A percentile compares a stretch with the other conserved stretches of the same genome.
Conservation (phyloP, 2,329 filamentous ascomycete species). For the Colletotrichum navitas region DNA sequence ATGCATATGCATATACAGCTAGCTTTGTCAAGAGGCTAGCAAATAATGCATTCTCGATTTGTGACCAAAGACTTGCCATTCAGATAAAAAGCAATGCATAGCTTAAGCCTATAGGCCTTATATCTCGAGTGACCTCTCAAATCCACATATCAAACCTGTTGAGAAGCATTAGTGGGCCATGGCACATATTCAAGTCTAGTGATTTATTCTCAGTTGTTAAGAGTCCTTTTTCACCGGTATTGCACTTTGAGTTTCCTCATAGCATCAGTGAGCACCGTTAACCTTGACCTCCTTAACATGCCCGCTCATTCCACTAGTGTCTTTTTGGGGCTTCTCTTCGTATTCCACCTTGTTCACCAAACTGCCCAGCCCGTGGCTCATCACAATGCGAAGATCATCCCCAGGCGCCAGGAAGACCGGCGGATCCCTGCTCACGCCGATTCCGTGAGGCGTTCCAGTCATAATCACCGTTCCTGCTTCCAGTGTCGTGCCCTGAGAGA, state of each 20-base stretch:
- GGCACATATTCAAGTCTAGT: neutral
- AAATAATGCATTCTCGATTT: neutral
- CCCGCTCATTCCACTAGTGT: neutral
- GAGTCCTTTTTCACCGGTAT: neutral
- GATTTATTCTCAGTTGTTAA: neutral
- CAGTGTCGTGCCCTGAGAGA: conserved; percentile 47
- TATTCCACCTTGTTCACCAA: conserved; percentile 43
- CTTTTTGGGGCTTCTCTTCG: conserved; percentile 7
- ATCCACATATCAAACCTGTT: too few relatives aligned
- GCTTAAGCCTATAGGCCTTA: neutral
- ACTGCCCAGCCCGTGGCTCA: conserved; percentile 45
- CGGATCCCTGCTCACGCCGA: conserved; percentile 43
- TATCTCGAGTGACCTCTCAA: neutral
- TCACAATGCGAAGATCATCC: conserved; percentile 40
- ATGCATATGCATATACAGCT: too few relatives aligned
- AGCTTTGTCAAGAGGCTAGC: neutral
- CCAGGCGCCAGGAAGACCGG: conserved; percentile 43
- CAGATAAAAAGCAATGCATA: neutral
- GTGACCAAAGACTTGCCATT: neutral
- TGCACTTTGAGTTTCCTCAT: neutral
- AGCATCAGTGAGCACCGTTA: conserved; percentile 18
- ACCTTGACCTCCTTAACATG: conserved; percentile 16
- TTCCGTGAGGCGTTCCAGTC: conserved; percentile 47
- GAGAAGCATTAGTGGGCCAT: neutral
- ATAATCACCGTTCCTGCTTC: conserved; percentile 47